Evolutionary conservation across 1,284 basidiomycete species (phyloP), one percentile per base, ranked within the genome.

Genomic region (Sporisorium graminicola): DNA sequence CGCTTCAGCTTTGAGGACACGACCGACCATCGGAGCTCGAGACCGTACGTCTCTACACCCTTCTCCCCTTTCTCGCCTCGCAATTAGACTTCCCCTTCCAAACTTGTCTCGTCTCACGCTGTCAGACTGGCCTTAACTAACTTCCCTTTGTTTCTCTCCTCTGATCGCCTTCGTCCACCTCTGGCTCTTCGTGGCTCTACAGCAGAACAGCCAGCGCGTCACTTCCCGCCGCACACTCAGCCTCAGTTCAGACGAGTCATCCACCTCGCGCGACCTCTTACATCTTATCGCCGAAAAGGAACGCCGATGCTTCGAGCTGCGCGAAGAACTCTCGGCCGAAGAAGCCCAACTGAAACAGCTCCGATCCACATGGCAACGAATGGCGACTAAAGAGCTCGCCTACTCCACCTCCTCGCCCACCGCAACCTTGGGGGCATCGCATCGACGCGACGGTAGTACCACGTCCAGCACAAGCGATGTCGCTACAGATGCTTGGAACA

Each of bases 211-310:
- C 42, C 22, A 43, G 1, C 29, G 43, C 42, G 24, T 5, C 13
- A n/a, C 53, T 13, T 40, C 63, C 5, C 56, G 55, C 1, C 56
- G 51, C 33, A 51, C 61, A 2, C 53, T 49, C 29, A 58, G 63
- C 51, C 43, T 51, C 37, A 42, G 33, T 40, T 54, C 56, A 18
- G 20, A 40, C 26, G 57, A 58, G n/a, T 47, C 35, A 0, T 14
- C 55, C 31, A 6, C 43, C 47, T 50, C 61, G 6, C 42, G 49
- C 26, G 82, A 85, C 35, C 61, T 86, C 6, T 62, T 86, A 10
- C 80, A 73, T 43, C 75, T 80, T 37, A 86, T 86, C 18, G 85
- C 85, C 16, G 84, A 82, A 65, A 85, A 86, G 65, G 85, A 86
- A 69, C 70, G 85, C 14, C 81, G 81, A 27, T 85, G 84, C 33